A percentile compares a stretch with the other conserved stretches of the same genome.
These are phyloP conservation scores for Cladochytrium replicatum DNA, from an alignment of 192 early-diverging fungal species.

Conservation along the genomic window DNA sequence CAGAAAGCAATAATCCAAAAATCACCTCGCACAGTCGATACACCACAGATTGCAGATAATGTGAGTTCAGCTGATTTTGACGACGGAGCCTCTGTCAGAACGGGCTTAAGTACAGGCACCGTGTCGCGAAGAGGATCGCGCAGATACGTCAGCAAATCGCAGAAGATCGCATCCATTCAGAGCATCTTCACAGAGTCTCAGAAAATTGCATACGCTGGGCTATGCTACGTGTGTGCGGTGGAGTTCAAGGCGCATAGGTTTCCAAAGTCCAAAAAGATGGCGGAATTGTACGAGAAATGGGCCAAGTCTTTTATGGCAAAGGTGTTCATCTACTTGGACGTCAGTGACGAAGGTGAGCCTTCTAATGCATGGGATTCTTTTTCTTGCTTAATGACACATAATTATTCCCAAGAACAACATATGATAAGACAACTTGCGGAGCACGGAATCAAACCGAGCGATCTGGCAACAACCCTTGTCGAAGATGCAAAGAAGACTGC, in stretches of 20 bases:
- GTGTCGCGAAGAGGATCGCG: too few relatives aligned
- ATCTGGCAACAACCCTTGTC: conserved; percentile 26
- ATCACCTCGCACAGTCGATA: too few relatives aligned
- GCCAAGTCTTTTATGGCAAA: conserved; percentile 70
- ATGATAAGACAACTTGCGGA: conserved; percentile 32
- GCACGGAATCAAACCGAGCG: conserved; percentile 31
- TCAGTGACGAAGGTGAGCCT: conserved; percentile 48
- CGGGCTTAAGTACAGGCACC: too few relatives aligned
- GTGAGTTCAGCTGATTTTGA: too few relatives aligned
- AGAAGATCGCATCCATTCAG: conserved; percentile 31
- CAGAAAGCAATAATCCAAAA: too few relatives aligned
- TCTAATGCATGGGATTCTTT: too few relatives aligned
- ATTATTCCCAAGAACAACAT: conserved; percentile 26
- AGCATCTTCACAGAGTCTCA: conserved; percentile 75
- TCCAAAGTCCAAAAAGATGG: conserved; percentile 16
- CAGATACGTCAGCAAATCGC: too few relatives aligned
- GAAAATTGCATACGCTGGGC: conserved; percentile 86
- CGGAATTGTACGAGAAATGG: conserved; percentile 58
- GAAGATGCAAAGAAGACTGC: conserved; percentile 24
- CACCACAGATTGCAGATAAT: too few relatives aligned
- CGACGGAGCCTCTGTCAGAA: too few relatives aligned
- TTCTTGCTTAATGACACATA: too few relatives aligned
- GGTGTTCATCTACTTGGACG: conserved; percentile 70
- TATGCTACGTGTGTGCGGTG: conserved; percentile 71
- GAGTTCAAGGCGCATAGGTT: conserved; percentile 3